These are phyloP conservation scores for Daldinia sp. DNA, from an alignment of 2,329 filamentous ascomycete species.

Conservation along the genomic window DNA sequence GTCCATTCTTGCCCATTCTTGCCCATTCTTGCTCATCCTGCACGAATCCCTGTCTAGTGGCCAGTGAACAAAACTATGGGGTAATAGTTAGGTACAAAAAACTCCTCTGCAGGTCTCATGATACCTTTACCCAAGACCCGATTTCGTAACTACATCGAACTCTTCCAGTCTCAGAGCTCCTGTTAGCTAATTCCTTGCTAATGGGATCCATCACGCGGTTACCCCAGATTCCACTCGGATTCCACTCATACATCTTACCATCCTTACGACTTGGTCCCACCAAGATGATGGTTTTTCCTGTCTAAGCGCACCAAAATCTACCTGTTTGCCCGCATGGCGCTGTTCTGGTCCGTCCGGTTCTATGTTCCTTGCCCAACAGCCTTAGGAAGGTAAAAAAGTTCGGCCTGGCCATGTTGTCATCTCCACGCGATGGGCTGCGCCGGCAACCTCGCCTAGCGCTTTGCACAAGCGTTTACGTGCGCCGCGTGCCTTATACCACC, in stretches of 20 bases:
- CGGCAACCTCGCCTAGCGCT: slow-evolving; percentile 24
- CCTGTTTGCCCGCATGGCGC: background rate
- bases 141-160: slow-evolving; percentile 44
- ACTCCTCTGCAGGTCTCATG: slow-evolving; percentile 39
- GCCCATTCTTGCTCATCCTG: slow-evolving; percentile 21
- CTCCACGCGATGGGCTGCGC: slow-evolving; percentile 14
- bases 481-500: slow-evolving; percentile 22
- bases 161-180: slow-evolving; percentile 13
- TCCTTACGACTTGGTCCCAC: slow-evolving; percentile 29
- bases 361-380: slow-evolving; percentile 2
- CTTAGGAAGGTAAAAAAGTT: slow-evolving; percentile 8
- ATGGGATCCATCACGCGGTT: slow-evolving; percentile 43
- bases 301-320: slow-evolving; percentile 18
- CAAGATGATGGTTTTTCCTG: slow-evolving; percentile 37
- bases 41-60: slow-evolving; percentile 27
- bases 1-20: slow-evolving; percentile 26
- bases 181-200: slow-evolving; percentile 43
- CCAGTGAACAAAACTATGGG: slow-evolving; percentile 45
- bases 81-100: slow-evolving; percentile 47
- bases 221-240: slow-evolving; percentile 45
- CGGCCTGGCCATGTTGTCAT: slow-evolving; percentile 32
- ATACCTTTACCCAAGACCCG: slow-evolving; percentile 33
- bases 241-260: slow-evolving; percentile 43
- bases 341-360: too few relatives aligned
- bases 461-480: slow-evolving; percentile 9